Percentiles rank a stretch among this genome's conserved stretches.
Evolutionary conservation across 2,329 filamentous ascomycete species (phyloP).

Genomic region (Coniochaeta sp.): DNA sequence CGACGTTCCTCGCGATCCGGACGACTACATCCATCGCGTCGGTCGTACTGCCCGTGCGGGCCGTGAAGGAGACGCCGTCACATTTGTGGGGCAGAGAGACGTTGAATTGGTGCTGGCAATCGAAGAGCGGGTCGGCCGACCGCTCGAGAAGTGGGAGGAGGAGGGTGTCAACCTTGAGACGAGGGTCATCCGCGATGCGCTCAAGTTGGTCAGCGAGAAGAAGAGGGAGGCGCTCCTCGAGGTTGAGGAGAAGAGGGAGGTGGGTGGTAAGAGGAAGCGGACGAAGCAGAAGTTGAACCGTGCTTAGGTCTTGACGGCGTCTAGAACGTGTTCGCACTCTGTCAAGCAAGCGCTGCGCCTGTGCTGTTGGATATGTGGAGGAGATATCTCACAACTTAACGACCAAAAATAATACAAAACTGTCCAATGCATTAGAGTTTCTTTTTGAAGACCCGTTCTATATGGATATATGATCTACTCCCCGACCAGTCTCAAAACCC

Average conservation of each 20-base stretch:
- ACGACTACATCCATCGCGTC: constrained; percentile 95
- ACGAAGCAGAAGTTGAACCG: constrained; percentile 47
- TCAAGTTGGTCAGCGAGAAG: constrained; percentile 92
- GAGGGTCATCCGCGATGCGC: constrained; percentile 71
- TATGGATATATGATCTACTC: constrained; percentile 5
- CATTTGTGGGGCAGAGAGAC: constrained; percentile 87
- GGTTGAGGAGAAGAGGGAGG: constrained; percentile 87
- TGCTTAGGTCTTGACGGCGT: neutral
- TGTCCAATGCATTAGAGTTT: neutral
- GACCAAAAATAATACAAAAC: neutral
- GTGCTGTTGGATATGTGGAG: neutral
- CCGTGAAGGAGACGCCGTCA: constrained; percentile 72
- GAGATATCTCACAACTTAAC: neutral
- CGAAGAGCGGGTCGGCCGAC: constrained; percentile 69
- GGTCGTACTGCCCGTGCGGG: constrained; percentile 93
- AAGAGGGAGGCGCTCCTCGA: constrained; percentile 86
- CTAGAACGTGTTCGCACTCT: neutral
- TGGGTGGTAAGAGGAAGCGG: constrained; percentile 73
- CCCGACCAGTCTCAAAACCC: constrained; percentile 16
- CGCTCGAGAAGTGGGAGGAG: constrained; percentile 80
- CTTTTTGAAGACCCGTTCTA: neutral
- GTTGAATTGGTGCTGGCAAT: constrained; percentile 87
- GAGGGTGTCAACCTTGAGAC: constrained; percentile 93
- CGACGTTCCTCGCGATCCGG: constrained; percentile 89
- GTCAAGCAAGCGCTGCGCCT: no score